phyloP scores from a whole-genome alignment of 768 basidiomycete genomes.

The Botryobasidium botryosum region DNA sequence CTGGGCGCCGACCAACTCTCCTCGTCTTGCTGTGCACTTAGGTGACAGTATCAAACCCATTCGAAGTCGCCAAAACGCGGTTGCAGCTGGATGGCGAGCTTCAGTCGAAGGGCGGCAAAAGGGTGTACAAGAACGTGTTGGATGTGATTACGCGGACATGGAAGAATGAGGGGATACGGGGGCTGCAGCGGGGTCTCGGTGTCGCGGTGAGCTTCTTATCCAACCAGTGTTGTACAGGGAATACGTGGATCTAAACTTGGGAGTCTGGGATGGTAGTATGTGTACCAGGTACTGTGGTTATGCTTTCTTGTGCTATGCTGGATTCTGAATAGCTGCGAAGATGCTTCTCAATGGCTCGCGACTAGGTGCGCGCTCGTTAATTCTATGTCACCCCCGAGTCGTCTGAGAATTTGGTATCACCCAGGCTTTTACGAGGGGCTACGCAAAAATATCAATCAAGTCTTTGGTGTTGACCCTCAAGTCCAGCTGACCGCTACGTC shows the following conservation, averaged over 20 bases:
- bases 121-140: slow-evolving; percentile 78
- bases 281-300: slow-evolving; percentile 88
- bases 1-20: not conserved
- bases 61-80: slow-evolving; percentile 74
- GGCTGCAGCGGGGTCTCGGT: slow-evolving; percentile 82
- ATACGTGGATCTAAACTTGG: too few species aligned
- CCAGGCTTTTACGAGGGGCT: slow-evolving; percentile 94
- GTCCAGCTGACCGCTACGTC: slow-evolving; percentile 53
- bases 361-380: slow-evolving; percentile 40
- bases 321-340: too few species aligned
- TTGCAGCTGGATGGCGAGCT: slow-evolving; percentile 94
- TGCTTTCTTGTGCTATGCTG: too few species aligned
- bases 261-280: slow-evolving; percentile 37
- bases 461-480: slow-evolving; percentile 43
- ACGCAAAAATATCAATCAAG: slow-evolving; percentile 46
- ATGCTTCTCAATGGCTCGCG: slow-evolving; percentile 85
- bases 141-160: slow-evolving; percentile 82
- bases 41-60: slow-evolving; percentile 11
- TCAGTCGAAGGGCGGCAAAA: slow-evolving; percentile 38
- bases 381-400: too few species aligned
- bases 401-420: too few species aligned
- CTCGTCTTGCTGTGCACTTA: too few species aligned
- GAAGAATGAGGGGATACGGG: slow-evolving; percentile 74
- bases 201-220: slow-evolving; percentile 55
- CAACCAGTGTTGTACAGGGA: not conserved